Evolutionary conservation across 108 stramenopile species (phyloP).

Genomic region (Schizochytrium sp.): DNA sequence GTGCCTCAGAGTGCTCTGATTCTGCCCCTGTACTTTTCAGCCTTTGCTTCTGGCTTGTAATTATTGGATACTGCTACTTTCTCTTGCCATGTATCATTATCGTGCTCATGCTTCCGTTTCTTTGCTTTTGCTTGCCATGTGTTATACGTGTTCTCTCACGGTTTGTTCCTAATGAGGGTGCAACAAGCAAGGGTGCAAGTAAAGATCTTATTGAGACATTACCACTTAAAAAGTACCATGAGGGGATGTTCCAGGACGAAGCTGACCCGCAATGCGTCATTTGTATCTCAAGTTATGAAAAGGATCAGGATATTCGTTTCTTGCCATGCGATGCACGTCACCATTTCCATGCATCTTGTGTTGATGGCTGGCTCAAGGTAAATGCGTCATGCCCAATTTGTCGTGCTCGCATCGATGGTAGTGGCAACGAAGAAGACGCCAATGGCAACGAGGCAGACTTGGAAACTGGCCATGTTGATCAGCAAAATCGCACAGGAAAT

Average conservation of each 20-base stretch:
- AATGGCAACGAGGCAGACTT: neutral
- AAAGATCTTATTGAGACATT: constrained; percentile 66
- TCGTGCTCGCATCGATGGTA: constrained; percentile 10
- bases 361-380: constrained; percentile 44
- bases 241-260: constrained; percentile 25
- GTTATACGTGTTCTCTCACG: constrained; percentile 73
- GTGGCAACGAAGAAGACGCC: neutral
- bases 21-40: constrained; percentile 55
- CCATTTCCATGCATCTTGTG: constrained; percentile 34
- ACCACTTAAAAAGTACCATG: constrained; percentile 63
- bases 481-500: neutral
- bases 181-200: constrained; percentile 62
- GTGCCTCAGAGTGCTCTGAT: constrained; percentile 49
- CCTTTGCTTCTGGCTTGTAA: constrained; percentile 72
- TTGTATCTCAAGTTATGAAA: constrained; percentile 30
- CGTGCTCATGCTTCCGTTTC: constrained; percentile 71
- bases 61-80: constrained; percentile 73
- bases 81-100: constrained; percentile 76
- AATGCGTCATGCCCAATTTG: constrained; percentile 60
- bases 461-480: neutral
- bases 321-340: constrained; percentile 37
- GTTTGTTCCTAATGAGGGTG: constrained; percentile 61
- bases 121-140: constrained; percentile 78
- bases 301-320: constrained; percentile 15
- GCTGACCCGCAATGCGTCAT: constrained; percentile 50